Conservation (phyloP, 805 yeast species). For the Wickerhamomyces ciferrii region DNA sequence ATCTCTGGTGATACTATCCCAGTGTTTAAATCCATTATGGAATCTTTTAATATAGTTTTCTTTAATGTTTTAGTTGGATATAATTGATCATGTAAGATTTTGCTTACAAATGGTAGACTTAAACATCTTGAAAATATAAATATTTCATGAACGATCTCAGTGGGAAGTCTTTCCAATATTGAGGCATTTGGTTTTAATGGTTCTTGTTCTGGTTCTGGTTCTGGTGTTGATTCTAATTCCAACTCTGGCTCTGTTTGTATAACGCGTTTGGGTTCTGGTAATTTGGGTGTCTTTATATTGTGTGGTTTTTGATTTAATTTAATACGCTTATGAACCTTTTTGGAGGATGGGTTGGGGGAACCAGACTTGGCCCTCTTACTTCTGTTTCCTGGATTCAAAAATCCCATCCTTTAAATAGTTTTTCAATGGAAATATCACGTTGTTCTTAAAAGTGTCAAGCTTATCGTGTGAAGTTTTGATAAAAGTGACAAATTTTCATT, state of each 20-base stretch:
- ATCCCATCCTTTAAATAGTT: not conserved
- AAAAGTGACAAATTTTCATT: not conserved
- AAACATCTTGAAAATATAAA: conserved; percentile 33
- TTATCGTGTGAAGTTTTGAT: not conserved
- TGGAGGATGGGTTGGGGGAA: not conserved
- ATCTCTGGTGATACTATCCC: not conserved
- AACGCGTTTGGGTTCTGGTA: not conserved
- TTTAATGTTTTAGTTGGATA: conserved; percentile 22
- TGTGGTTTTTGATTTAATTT: not conserved
- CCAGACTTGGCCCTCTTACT: not conserved
- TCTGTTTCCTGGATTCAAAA: not conserved
- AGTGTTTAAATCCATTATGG: conserved; percentile 14
- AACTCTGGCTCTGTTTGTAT: too few relatives aligned
- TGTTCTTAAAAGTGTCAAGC: too few relatives aligned
- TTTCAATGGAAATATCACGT: too few relatives aligned
- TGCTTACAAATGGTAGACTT: conserved; percentile 30
- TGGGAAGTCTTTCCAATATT: conserved; percentile 32
- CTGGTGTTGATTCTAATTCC: too few relatives aligned
- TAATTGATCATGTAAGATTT: conserved; percentile 19
- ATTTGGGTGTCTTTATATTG: not conserved
- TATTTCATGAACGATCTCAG: conserved; percentile 35
- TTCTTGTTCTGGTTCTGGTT: not conserved
- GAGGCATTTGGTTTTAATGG: conserved; percentile 1
- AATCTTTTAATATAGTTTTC: conserved; percentile 11
- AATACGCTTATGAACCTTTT: not conserved